Conservation (phyloP, 2,329 filamentous ascomycete species). For the Diplodia corticola region DNA sequence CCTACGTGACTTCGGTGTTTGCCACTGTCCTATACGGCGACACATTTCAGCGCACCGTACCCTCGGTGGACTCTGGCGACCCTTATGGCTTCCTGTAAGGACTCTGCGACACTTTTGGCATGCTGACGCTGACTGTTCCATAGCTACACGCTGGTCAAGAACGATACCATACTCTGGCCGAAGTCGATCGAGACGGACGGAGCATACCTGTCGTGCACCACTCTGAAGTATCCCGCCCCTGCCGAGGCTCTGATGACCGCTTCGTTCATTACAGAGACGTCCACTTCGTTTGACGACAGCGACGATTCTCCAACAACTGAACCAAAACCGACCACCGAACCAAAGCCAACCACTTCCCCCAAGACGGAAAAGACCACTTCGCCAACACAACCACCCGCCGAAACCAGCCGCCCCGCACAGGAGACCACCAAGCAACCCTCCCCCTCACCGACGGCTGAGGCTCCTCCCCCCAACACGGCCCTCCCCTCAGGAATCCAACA, state of each 20-base stretch:
- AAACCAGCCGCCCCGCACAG: background rate
- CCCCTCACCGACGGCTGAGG: background rate
- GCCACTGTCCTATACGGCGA: background rate
- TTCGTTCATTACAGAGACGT: background rate
- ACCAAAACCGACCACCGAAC: background rate
- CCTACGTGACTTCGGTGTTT: background rate
- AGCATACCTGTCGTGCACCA: constrained; percentile 6
- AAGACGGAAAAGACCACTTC: background rate
- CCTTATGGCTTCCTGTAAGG: background rate
- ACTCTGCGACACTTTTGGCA: no score
- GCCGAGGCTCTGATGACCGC: background rate
- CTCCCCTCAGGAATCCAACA: background rate
- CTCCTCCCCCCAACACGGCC: background rate
- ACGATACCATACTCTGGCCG: background rate
- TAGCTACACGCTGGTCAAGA: background rate
- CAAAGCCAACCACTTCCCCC: background rate
- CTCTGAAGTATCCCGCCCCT: background rate
- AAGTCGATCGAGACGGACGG: constrained; percentile 3
- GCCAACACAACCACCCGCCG: background rate
- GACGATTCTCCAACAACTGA: background rate
- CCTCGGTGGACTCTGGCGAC: background rate
- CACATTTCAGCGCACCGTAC: background rate
- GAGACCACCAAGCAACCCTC: background rate
- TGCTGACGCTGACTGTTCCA: background rate
- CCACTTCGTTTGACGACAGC: background rate